phyloP scores from a whole-genome alignment of 768 basidiomycete species.

The Leccinum longicurvipes region DNA sequence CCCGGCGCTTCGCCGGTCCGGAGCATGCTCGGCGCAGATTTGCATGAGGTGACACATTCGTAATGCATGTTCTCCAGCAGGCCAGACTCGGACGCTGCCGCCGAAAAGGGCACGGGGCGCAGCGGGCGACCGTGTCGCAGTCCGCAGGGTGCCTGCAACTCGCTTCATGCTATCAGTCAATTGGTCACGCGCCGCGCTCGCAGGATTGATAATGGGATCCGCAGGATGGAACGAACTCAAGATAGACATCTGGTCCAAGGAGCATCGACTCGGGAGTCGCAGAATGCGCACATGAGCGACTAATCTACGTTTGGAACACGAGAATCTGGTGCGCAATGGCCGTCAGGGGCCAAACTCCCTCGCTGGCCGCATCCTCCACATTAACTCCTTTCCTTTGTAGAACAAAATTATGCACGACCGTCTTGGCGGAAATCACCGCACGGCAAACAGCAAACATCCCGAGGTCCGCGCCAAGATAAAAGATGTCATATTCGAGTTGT shows the following conservation, averaged over 20 bases:
- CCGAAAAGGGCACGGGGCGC: neutral
- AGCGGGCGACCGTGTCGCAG: slow-evolving; percentile 1
- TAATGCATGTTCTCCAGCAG: slow-evolving; percentile 14
- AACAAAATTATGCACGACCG: slow-evolving; percentile 29
- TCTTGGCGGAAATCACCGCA: slow-evolving; percentile 12
- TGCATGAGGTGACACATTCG: slow-evolving; percentile 1
- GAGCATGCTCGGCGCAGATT: neutral
- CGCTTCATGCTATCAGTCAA: neutral
- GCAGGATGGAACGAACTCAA: neutral
- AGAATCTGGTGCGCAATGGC: slow-evolving; percentile 32
- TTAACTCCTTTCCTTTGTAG: slow-evolving; percentile 30
- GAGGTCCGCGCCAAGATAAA: slow-evolving; percentile 25
- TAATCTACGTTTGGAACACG: slow-evolving; percentile 20
- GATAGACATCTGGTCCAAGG: neutral
- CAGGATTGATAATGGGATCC: neutral
- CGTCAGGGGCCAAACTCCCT: slow-evolving; percentile 30
- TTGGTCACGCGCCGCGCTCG: neutral
- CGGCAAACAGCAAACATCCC: slow-evolving; percentile 31
- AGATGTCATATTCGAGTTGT: slow-evolving; percentile 28
- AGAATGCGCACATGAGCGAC: neutral
- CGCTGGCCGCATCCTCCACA: slow-evolving; percentile 25
- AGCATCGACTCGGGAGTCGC: neutral
- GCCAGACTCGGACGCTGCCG: neutral
- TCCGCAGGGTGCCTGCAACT: neutral
- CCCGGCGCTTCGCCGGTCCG: neutral